A percentile compares a stretch with the other conserved stretches of the same genome.
Evolutionary conservation across 2,329 filamentous ascomycete genomes (phyloP).

Genomic region (Setomelanomma holmii): DNA sequence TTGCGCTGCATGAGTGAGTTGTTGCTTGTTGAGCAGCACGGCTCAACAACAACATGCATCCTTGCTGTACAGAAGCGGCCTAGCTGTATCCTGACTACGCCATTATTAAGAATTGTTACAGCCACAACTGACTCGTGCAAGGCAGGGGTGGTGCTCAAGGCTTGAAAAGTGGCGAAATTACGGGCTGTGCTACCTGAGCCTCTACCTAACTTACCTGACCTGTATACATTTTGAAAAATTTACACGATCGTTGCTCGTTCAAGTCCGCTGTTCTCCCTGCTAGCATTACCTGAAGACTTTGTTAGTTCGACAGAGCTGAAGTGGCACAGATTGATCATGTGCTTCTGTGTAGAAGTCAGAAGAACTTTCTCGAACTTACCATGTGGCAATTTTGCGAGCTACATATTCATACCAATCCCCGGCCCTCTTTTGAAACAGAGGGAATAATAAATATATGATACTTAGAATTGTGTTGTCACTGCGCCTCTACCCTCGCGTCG

Average conservation of each 20-base stretch:
- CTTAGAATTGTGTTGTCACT: neutral
- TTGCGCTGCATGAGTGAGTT: conserved; percentile 1
- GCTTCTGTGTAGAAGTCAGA: neutral
- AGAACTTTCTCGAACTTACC: neutral
- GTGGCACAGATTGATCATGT: neutral
- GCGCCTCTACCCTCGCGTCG: neutral
- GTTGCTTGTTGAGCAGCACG: neutral
- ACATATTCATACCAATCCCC: neutral
- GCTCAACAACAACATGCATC: neutral
- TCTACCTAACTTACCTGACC: neutral
- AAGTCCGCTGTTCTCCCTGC: no score
- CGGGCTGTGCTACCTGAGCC: neutral
- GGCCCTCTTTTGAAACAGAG: neutral
- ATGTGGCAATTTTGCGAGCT: neutral
- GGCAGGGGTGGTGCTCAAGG: neutral
- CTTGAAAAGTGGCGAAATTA: neutral
- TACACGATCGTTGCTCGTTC: neutral
- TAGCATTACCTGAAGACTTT: no score
- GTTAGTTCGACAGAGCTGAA: neutral
- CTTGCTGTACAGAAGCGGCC: neutral
- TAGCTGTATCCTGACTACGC: neutral
- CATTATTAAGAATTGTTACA: neutral
- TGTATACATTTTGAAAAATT: neutral
- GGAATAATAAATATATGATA: neutral
- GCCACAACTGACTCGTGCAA: neutral